Percentiles rank a stretch among this genome's conserved stretches.
Conservation (phyloP, 2,329 filamentous ascomycete species). For the Clonostachys rhizophaga region DNA sequence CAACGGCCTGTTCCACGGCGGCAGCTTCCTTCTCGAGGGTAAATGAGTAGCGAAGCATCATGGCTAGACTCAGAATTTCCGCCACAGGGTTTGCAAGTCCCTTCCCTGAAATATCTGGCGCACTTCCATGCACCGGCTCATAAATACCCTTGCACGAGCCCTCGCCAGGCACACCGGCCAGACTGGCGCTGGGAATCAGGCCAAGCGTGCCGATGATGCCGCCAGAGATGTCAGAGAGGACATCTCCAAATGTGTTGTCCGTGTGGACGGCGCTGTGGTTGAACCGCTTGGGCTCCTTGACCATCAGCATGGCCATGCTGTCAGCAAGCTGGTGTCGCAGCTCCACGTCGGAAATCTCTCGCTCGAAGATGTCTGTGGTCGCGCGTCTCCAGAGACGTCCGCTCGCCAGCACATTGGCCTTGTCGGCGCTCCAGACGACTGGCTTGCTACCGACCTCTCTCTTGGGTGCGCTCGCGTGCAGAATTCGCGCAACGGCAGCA, state of each 20-base stretch:
- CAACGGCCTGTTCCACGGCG: slow-evolving; percentile 61
- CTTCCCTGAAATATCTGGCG: slow-evolving; percentile 70
- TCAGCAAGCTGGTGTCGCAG: slow-evolving; percentile 40
- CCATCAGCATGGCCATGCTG: slow-evolving; percentile 41
- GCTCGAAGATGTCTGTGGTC: slow-evolving; percentile 30
- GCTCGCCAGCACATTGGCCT: slow-evolving; percentile 47
- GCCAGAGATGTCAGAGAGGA: slow-evolving; percentile 37
- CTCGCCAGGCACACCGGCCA: slow-evolving; percentile 31
- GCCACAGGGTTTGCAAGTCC: slow-evolving; percentile 70
- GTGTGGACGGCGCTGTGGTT: slow-evolving; percentile 39
- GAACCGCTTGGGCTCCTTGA: slow-evolving; percentile 37
- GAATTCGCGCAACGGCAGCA: slow-evolving; percentile 32
- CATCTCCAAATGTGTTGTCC: slow-evolving; percentile 43
- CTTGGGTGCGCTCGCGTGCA: slow-evolving; percentile 12
- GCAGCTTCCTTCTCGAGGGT: slow-evolving; percentile 55
- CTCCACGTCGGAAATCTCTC: slow-evolving; percentile 34
- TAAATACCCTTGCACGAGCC: slow-evolving; percentile 62
- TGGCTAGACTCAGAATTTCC: slow-evolving; percentile 65
- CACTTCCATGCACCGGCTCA: slow-evolving; percentile 71
- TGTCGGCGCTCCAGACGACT: slow-evolving; percentile 42
- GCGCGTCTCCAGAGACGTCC: slow-evolving; percentile 41
- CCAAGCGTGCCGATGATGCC: slow-evolving; percentile 41
- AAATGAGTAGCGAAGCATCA: slow-evolving; percentile 73
- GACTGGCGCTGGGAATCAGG: slow-evolving; percentile 36
- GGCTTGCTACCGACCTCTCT: slow-evolving; percentile 22